Base-by-base conservation (phyloP, 305 asterid genomes). In the Fraxinus paxiana region DNA sequence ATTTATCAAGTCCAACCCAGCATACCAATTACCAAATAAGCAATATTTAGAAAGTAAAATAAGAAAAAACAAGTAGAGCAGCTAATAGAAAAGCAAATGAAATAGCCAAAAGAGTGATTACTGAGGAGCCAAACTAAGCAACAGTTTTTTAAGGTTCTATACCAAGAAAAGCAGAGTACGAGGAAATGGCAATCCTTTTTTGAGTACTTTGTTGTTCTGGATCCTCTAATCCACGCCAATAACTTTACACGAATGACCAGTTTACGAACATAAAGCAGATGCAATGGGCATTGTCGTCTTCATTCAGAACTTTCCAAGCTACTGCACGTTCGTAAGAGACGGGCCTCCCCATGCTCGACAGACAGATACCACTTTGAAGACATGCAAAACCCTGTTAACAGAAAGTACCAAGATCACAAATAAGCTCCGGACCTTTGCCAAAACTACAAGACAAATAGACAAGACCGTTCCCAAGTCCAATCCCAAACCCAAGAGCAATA, bases 281-380 rank as follows among this genome's bases (percentile, higher is more conserved):
- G 89, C 97, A 93, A 79, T 95, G 97, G 6, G 94, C 91, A 26
- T 54, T 81, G 7, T 91, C 97, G 22, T 95, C 98, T 77, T 93
- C 97, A 17, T 93, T 90, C 91, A 90, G 80, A 73, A 93, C 98
- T 84, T 95, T 95, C 98, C 98, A 95, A 0, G 98, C 98, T 34
- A 95, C 89, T 1, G 98, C 97, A 79, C 97, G 91, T 90, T 95
- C 98, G 4, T 92, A 95, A 18, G 98, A 92, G 79, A 93, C 85
- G 37, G 98, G 98, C 75, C 98, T 87, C 77, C 97, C 92, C 98
- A 95, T 95, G 86, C 98, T 95, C 63, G 98, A 95, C 91, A 92
- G 77, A 81, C 98, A 95, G 8, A 93, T 90, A 15, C 98, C 98
- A 8, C 98, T 98, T 91, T 92, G 96, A 76, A 95, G 96, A 38